These are phyloP conservation scores for Suillus subluteus DNA, from an alignment of 768 basidiomycete genomes.

Conservation along the genomic window DNA sequence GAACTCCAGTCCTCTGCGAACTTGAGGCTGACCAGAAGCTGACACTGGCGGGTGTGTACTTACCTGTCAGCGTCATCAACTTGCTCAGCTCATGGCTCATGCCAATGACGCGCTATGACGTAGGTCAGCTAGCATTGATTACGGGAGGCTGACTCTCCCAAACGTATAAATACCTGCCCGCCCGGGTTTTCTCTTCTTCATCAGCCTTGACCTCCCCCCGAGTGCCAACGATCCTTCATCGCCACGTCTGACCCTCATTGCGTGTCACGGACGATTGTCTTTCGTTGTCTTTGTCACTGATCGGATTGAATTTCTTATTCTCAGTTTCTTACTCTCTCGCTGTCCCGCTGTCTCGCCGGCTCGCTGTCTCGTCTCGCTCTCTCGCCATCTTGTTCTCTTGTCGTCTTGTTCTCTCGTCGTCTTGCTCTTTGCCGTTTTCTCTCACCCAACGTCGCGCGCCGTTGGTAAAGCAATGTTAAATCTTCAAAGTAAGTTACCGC, in stretches of 20 bases:
- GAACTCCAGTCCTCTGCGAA: neutral
- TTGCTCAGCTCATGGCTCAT: neutral
- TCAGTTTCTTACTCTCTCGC: neutral
- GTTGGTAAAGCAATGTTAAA: neutral
- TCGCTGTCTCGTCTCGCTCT: neutral
- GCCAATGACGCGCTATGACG: neutral
- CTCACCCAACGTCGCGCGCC: neutral
- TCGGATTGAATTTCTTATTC: neutral
- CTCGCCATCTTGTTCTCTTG: neutral
- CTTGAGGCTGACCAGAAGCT: neutral
- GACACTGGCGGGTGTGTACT: neutral
- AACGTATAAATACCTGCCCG: neutral
- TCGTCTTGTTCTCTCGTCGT: neutral
- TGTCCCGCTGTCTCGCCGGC: neutral
- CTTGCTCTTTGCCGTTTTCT: neutral
- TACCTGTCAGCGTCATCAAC: neutral
- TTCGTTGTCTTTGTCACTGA: conserved; percentile 3
- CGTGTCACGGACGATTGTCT: conserved; percentile 4
- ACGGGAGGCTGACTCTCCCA: neutral
- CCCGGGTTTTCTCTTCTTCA: neutral
- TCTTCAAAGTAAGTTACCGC: neutral
- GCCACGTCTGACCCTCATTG: neutral
- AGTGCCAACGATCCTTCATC: neutral
- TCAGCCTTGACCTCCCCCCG: conserved; percentile 4
- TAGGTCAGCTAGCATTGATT: neutral